These are phyloP conservation scores for Aphanoascus verrucosus DNA, from an alignment of 2,329 filamentous ascomycete genomes.

Conservation along the genomic window DNA sequence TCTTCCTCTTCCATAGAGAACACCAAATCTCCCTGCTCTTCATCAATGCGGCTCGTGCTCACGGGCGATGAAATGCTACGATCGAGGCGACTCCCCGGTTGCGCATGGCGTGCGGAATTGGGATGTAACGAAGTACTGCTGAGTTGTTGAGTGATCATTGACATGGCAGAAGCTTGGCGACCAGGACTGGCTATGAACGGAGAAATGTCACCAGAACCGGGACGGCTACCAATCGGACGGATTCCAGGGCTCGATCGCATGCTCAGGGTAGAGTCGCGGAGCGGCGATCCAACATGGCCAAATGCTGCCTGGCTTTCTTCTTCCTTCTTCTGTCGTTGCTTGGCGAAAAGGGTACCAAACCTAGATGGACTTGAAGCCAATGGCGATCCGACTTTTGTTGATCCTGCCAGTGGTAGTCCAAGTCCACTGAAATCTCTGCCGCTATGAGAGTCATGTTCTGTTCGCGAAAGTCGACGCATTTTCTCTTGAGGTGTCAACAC, in stretches of 20 bases:
- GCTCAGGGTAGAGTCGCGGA: constrained; percentile 50
- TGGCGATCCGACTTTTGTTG: constrained; percentile 45
- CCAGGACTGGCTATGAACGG: constrained; percentile 46
- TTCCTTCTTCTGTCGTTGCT: constrained; percentile 42
- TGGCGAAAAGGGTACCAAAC: constrained; percentile 50
- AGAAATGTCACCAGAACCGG: constrained; percentile 39
- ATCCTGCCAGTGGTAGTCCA: constrained; percentile 40
- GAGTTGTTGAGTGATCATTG: constrained; percentile 52
- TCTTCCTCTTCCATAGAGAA: constrained; percentile 45
- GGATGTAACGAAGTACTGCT: constrained; percentile 36
- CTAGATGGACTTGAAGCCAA: constrained; percentile 51
- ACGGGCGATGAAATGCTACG: constrained; percentile 38
- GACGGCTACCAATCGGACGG: constrained; percentile 40
- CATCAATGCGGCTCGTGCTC: constrained; percentile 38
- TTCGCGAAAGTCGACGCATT: constrained; percentile 49
- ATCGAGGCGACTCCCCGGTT: constrained; percentile 30
- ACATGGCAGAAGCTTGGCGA: constrained; percentile 47
- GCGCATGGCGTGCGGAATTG: constrained; percentile 28
- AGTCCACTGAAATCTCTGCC: constrained; percentile 41
- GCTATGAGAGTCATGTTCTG: constrained; percentile 43
- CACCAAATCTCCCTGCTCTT: constrained; percentile 39
- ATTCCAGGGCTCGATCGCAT: constrained; percentile 42
- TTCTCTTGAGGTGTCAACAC: constrained; percentile 53
- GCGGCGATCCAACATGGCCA: constrained; percentile 54
- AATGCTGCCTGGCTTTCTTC: constrained; percentile 42